phyloP scores from a whole-genome alignment of 805 yeast genomes.

The Schwanniomyces sp. region DNA sequence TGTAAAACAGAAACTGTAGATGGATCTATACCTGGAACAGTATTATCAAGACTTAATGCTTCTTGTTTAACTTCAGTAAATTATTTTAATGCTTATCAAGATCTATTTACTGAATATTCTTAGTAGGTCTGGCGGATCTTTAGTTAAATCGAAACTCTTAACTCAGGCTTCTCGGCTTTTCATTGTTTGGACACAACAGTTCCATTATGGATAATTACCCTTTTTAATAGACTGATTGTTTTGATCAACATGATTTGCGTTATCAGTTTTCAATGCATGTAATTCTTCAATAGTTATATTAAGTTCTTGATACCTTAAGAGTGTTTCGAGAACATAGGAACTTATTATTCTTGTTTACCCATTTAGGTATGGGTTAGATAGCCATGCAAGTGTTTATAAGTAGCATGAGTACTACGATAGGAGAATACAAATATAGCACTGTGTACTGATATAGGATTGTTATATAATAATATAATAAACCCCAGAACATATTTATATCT shows the following conservation, averaged over 20 bases:
- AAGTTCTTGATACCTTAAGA: conserved; percentile 56
- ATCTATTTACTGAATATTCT: conserved; percentile 80
- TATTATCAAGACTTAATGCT: conserved; percentile 72
- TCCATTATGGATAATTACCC: conserved; percentile 84
- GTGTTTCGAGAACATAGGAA: conserved; percentile 72
- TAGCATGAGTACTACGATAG: conserved; percentile 81
- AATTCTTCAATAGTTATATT: conserved; percentile 70
- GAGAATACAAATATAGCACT: conserved; percentile 72
- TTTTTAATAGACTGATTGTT: conserved; percentile 78
- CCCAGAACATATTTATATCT: conserved; percentile 87
- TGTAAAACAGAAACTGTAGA: conserved; percentile 78
- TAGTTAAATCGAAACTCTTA: conserved; percentile 86
- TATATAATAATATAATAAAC: conserved; percentile 67
- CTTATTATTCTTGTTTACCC: conserved; percentile 72
- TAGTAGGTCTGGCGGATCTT: conserved; percentile 92
- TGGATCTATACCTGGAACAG: conserved; percentile 74
- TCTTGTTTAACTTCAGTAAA: conserved; percentile 67
- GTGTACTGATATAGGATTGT: conserved; percentile 72
- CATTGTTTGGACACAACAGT: conserved; percentile 82
- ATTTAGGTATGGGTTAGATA: conserved; percentile 84
- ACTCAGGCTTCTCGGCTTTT: conserved; percentile 72
- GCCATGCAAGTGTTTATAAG: conserved; percentile 77
- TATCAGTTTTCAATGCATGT: conserved; percentile 61
- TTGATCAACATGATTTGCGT: conserved; percentile 80
- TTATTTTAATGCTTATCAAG: conserved; percentile 77